Percentiles rank a stretch among this genome's conserved stretches.
phyloP scores from a whole-genome alignment of 495 filamentous ascomycete species.

The Trichoderma asperelloides region DNA sequence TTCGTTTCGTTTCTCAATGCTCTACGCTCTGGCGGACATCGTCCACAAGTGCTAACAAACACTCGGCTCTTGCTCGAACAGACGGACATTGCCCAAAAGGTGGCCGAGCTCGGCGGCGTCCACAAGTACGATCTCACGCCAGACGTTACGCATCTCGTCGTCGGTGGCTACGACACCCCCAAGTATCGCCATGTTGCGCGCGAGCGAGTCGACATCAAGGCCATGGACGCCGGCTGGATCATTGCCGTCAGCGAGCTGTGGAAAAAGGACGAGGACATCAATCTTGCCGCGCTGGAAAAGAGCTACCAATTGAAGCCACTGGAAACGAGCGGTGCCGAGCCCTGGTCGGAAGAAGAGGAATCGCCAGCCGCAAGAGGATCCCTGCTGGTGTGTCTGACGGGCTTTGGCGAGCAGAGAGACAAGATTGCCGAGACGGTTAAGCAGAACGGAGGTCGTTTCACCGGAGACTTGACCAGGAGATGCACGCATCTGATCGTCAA shows the following conservation, averaged over 20 bases:
- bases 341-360: conserved; percentile 14
- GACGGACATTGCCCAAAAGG: conserved; percentile 60
- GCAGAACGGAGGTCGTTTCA: conserved; percentile 69
- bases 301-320: conserved; percentile 35
- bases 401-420: conserved; percentile 73
- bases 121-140: conserved; percentile 88
- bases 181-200: conserved; percentile 96
- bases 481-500: conserved; percentile 82
- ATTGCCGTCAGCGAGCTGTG: conserved; percentile 73
- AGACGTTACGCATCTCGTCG: conserved; percentile 89
- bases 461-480: conserved; percentile 73
- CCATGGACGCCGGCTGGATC: conserved; percentile 72
- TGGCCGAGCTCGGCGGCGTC: conserved; percentile 73
- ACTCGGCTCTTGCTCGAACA: conserved; percentile 23
- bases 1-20: conserved; percentile 33
- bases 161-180: conserved; percentile 74
- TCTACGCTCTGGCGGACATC: too few species aligned
- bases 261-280: conserved; percentile 72
- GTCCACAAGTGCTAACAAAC: conserved; percentile 7
- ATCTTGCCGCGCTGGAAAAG: conserved; percentile 52
- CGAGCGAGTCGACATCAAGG: conserved; percentile 73
- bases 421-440: conserved; percentile 51
- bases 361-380: conserved; percentile 24
- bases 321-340: conserved; percentile 29
- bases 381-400: conserved; percentile 78